These are phyloP conservation scores for Hypoxylon sp. DNA, from an alignment of 2,329 filamentous ascomycete genomes.

Conservation along the genomic window DNA sequence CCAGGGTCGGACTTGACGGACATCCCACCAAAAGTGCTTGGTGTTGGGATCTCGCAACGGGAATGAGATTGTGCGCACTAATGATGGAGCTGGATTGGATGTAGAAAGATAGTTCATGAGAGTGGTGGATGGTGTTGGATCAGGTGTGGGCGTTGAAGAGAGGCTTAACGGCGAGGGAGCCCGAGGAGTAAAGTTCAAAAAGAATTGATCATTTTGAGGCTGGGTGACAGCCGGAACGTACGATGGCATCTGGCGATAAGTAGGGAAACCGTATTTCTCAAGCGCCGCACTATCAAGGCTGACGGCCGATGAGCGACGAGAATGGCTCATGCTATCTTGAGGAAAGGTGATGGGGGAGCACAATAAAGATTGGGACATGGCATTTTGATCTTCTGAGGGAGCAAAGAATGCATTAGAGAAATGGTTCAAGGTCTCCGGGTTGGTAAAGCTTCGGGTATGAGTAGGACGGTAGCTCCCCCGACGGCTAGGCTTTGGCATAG, in stretches of 20 bases:
- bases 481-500: constrained; percentile 55
- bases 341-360: constrained; percentile 75
- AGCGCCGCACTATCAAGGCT: constrained; percentile 77
- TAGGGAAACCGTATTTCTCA: constrained; percentile 84
- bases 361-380: constrained; percentile 67
- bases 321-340: constrained; percentile 61
- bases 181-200: constrained; percentile 65
- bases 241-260: constrained; percentile 81
- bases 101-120: constrained; percentile 83
- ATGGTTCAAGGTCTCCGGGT: constrained; percentile 68
- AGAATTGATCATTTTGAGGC: constrained; percentile 61
- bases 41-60: constrained; percentile 75
- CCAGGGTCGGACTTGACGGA: constrained; percentile 90
- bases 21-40: constrained; percentile 96
- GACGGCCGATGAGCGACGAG: constrained; percentile 75
- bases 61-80: constrained; percentile 85
- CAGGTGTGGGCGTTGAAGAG: constrained; percentile 61
- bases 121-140: constrained; percentile 73
- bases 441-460: constrained; percentile 73
- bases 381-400: constrained; percentile 54
- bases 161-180: constrained; percentile 59
- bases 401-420: constrained; percentile 60
- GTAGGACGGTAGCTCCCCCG: constrained; percentile 60
- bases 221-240: constrained; percentile 59
- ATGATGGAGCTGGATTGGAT: constrained; percentile 83